phyloP scores from a whole-genome alignment of 176 grass and related monocot genomes.

The Rhynchospora pubera region DNA sequence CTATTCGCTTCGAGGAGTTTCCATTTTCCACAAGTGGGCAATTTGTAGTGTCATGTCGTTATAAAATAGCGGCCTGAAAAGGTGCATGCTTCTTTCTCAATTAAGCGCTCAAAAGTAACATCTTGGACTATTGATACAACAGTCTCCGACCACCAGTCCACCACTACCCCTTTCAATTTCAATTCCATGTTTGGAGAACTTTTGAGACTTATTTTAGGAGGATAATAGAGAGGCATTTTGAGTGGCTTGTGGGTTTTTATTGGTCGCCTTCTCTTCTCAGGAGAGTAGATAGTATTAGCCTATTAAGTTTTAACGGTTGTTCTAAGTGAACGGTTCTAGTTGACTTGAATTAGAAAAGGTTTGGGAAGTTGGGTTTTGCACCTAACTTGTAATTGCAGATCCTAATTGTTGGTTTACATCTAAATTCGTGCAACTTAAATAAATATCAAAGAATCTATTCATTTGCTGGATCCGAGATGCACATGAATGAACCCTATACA shows the following conservation, averaged over 20 bases:
- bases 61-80: neutral
- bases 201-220: neutral
- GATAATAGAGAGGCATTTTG: neutral
- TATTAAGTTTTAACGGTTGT: too few species aligned
- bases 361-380: neutral
- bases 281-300: neutral
- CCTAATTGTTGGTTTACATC: neutral
- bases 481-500: neutral
- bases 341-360: neutral
- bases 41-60: neutral
- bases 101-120: conserved; percentile 2
- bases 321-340: too few species aligned
- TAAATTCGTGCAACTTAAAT: neutral
- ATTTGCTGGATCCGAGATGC: neutral
- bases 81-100: neutral
- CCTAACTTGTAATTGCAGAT: neutral
- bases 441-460: neutral
- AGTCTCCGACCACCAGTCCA: neutral
- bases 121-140: neutral
- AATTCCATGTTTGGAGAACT: neutral
- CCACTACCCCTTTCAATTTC: neutral
- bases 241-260: neutral
- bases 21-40: neutral
- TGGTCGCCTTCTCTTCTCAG: neutral
- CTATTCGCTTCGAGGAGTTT: neutral